These are phyloP conservation scores for Cylindrotheca fusiformis DNA, from an alignment of 108 stramenopile species.

Conservation along the genomic window DNA sequence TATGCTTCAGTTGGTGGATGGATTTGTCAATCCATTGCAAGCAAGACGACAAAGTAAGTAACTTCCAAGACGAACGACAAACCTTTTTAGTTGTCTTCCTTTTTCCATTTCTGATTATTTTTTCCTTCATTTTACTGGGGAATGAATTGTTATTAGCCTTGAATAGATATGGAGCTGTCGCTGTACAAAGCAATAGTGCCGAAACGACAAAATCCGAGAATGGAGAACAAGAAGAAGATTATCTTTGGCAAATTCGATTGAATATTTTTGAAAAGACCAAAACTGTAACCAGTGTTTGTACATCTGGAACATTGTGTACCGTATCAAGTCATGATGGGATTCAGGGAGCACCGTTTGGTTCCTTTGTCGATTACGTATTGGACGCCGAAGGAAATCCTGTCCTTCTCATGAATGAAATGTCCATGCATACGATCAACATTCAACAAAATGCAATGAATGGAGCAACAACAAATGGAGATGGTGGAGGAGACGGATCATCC, in stretches of 20 bases:
- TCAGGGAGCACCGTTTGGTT: constrained; percentile 91
- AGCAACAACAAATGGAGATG: constrained; percentile 10
- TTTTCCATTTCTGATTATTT: too few relatives aligned
- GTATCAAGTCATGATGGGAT: constrained; percentile 74
- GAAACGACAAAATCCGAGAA: constrained; percentile 24
- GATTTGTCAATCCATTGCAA: constrained; percentile 1
- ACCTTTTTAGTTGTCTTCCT: too few relatives aligned
- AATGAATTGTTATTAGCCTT: too few relatives aligned
- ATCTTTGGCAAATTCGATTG: constrained; percentile 62
- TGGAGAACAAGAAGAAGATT: constrained; percentile 22
- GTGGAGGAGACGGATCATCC: constrained; percentile 16
- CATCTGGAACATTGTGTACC: constrained; percentile 86
- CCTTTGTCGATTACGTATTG: constrained; percentile 95
- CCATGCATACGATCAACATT: constrained; percentile 95
- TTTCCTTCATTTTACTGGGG: too few relatives aligned
- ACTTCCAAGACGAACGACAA: too few relatives aligned
- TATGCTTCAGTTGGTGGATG: not conserved
- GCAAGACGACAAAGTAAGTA: too few relatives aligned
- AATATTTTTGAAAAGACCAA: constrained; percentile 85
- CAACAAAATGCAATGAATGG: constrained; percentile 27
- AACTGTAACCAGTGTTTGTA: constrained; percentile 81
- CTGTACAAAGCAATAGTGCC: constrained; percentile 31
- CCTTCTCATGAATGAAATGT: constrained; percentile 92
- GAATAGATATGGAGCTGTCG: not conserved
- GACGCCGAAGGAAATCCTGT: constrained; percentile 92